Evolutionary conservation across 768 basidiomycete genomes (phyloP), one percentile per base, ranked within the genome.

Genomic region (Hydnomerulius pinastri): DNA sequence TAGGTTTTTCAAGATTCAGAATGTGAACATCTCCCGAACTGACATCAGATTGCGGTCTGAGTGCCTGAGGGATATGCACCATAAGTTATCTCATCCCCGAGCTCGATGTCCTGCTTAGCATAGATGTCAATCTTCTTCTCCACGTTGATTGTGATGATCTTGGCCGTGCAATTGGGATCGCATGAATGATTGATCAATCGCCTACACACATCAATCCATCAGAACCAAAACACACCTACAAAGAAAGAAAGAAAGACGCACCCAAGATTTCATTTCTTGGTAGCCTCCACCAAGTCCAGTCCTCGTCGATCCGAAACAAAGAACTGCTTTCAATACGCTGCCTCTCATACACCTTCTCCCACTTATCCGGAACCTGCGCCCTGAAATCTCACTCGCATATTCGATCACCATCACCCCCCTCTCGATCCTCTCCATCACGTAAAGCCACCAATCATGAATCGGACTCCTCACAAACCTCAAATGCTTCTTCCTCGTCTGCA

Each of bases 81-180:
- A 72, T 94, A 93, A 45, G 93, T 95, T 64, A 97, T 93, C 73
- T 98, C 94, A n/a, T n/a, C n/a, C n/a, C n/a, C n/a, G n/a, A n/a
- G n/a, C n/a, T n/a, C n/a, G n/a, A n/a, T n/a, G n/a, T 88, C 88
- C 59, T 89, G 82, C 70, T 95, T 95, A 17, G 95, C 95, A 66
- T 98, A 98, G 49, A 98, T 98, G 65, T 97, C 94, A 63, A 98
- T 98, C 80, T 95, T 92, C 78, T 92, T 92, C 73, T 87, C 87
- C 24, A 87, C 84, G 62, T 78, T 91, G 66, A 91, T 88, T 48
- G 86, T 89, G 56, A 90, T 90, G 65, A 88, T 89, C 73, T 89
- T 90, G 39, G 88, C 88, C 7, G 83, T 90, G 64, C 88, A 88
- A 55, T 88, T n/a, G n/a, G n/a, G n/a, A n/a, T n/a, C n/a, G n/a